These are phyloP conservation scores for Cercophora samala DNA, from an alignment of 495 filamentous ascomycete genomes.

Conservation along the genomic window DNA sequence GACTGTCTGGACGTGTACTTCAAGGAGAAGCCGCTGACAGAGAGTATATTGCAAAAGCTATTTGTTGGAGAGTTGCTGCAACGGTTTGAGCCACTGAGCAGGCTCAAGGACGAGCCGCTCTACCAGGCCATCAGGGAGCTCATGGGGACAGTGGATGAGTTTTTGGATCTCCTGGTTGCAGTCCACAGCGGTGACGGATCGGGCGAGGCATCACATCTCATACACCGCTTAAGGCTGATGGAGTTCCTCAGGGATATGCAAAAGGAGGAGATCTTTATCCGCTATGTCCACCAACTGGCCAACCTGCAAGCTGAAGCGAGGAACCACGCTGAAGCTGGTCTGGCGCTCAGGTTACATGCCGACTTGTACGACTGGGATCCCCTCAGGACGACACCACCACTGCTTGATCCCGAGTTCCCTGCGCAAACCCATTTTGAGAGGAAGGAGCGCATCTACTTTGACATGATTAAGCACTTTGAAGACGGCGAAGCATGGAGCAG, in stretches of 20 bases:
- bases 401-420: conserved; percentile 71
- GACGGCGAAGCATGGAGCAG: conserved; percentile 89
- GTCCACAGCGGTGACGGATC: conserved; percentile 77
- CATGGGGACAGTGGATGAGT: conserved; percentile 79
- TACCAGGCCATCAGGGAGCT: conserved; percentile 73
- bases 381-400: conserved; percentile 59
- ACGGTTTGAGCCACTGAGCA: conserved; percentile 69
- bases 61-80: conserved; percentile 84
- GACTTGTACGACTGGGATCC: conserved; percentile 93
- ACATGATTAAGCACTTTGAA: conserved; percentile 92
- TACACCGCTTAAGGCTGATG: conserved; percentile 89
- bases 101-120: conserved; percentile 65
- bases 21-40: conserved; percentile 80
- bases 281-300: conserved; percentile 92
- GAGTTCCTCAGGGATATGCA: conserved; percentile 96
- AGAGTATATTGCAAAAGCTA: conserved; percentile 85
- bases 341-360: conserved; percentile 86
- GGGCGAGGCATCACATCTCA: conserved; percentile 71
- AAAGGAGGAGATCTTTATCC: conserved; percentile 93
- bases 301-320: conserved; percentile 68
- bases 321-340: conserved; percentile 85
- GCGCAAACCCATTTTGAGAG: conserved; percentile 88
- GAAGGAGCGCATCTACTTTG: conserved; percentile 87
- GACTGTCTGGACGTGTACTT: conserved; percentile 91
- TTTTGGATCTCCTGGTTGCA: conserved; percentile 88